Base-by-base conservation (phyloP, 2,329 filamentous ascomycete species). In the Geosmithia morbida region DNA sequence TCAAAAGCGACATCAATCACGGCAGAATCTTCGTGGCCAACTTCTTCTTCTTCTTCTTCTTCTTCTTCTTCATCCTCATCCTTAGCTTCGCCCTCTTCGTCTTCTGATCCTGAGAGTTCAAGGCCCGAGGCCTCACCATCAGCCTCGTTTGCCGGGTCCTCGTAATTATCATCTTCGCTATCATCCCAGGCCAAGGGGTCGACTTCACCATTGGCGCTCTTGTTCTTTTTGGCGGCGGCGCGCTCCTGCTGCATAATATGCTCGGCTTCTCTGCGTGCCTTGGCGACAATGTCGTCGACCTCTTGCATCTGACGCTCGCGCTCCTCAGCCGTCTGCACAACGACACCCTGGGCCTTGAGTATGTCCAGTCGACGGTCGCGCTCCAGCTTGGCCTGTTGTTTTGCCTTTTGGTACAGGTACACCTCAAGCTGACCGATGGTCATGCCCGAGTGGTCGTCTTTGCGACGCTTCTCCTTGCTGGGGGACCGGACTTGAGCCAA, bases 211-310 rank as follows among this genome's bases (percentile, higher is more conserved):
- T 59, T 26, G 22, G 22, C 66, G 51, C 63, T 67, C 56, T 64
- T 70, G 47, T 79, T 74, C 57, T 80, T 79, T 65, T 85, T 90
- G 0, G 79, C 79, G 43, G 78, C 80, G 26, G 77, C 82, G 52
- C 80, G 80, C 65, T 98, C 92, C 45, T 79, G 71, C 55, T 83
- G 79, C 63, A 82, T 83, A 45, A 97, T 81, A 54, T 84, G 81
- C 39, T 61, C 54, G 2, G 83, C 89, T 40, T 97, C 87, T 51
- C 80, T 73, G 49, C 88, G 75, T 18, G 89, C 90, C 56, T 83
- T 88, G 44, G 90, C 83, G 22, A 97, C 77, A 50, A 97, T 75
- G 57, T 96, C 84, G 55, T 97, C 92, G 13, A 95, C 79, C 50
- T 89, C 80, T 49, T 85, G 80, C 61, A 87, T 79, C 59, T 94